Evolutionary conservation across 352 stramenopile genomes (phyloP).

Genomic region (Phytophthora pseudosyringae): DNA sequence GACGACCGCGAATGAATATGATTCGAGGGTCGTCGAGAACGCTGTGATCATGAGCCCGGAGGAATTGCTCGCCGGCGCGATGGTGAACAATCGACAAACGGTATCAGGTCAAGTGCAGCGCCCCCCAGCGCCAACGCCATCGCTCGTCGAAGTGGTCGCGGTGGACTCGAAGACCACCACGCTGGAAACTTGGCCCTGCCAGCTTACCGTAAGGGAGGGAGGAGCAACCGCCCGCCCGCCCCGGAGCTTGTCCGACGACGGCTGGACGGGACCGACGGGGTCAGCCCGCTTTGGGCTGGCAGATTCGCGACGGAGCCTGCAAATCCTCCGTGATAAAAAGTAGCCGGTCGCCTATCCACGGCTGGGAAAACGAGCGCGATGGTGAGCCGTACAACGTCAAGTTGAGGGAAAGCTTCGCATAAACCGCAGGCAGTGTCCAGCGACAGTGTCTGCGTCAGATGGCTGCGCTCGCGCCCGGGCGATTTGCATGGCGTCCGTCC

Average conservation of each 20-base stretch:
- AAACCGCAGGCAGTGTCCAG: slow-evolving; percentile 24
- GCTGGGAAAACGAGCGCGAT: slow-evolving; percentile 20
- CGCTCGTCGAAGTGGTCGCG: slow-evolving; percentile 3
- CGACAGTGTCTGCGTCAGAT: slow-evolving; percentile 29
- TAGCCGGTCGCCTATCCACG: slow-evolving; percentile 39
- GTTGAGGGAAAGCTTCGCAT: slow-evolving; percentile 35
- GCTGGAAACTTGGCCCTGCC: not conserved
- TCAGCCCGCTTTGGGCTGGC: slow-evolving; percentile 6
- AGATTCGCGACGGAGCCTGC: slow-evolving; percentile 29
- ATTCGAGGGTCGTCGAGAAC: slow-evolving; percentile 17
- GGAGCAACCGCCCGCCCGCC: slow-evolving; percentile 1
- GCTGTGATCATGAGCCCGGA: slow-evolving; percentile 27
- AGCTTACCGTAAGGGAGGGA: not conserved
- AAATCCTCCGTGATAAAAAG: slow-evolving; percentile 36
- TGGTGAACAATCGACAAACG: slow-evolving; percentile 33
- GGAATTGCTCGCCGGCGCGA: slow-evolving; percentile 44
- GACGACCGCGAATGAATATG: slow-evolving; percentile 23
- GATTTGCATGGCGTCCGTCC: slow-evolving; percentile 27
- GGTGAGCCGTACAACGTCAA: slow-evolving; percentile 27
- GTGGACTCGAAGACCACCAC: slow-evolving; percentile 14
- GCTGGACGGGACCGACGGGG: not conserved
- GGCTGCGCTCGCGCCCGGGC: slow-evolving; percentile 5
- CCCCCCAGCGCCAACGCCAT: not conserved
- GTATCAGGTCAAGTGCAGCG: slow-evolving; percentile 33
- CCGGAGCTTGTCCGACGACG: slow-evolving; percentile 29